Evolutionary conservation across 768 basidiomycete genomes (phyloP).

Genomic region (Podaxis sp.): DNA sequence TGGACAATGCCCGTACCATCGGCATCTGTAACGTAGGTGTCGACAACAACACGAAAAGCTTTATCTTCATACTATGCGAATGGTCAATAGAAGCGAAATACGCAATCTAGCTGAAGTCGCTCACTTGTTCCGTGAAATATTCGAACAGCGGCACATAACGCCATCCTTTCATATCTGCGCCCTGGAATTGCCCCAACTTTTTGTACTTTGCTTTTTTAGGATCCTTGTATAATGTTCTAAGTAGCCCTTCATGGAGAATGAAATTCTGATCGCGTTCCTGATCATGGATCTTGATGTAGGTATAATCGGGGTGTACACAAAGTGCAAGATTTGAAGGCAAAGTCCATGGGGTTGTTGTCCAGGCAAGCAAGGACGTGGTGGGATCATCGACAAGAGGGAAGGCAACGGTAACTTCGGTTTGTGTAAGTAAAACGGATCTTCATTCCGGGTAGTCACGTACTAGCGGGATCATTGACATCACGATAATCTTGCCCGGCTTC

Average conservation of each 20-base stretch:
- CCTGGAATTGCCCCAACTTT: conserved; percentile 84
- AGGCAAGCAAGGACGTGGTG: conserved; percentile 84
- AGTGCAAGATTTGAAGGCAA: conserved; percentile 93
- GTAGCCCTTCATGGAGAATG: conserved; percentile 86
- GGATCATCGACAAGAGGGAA: conserved; percentile 96
- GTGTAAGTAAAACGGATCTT: neutral
- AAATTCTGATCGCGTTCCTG: conserved; percentile 82
- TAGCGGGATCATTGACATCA: conserved; percentile 91
- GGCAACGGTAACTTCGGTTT: conserved; percentile 71
- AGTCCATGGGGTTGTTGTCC: conserved; percentile 99
- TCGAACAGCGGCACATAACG: conserved; percentile 93
- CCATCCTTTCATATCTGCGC: conserved; percentile 94
- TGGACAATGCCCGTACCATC: conserved; percentile 99
- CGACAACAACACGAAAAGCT: conserved; percentile 86
- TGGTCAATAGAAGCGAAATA: neutral
- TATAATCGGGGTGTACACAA: conserved; percentile 95
- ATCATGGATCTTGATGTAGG: conserved; percentile 96
- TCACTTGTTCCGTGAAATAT: conserved; percentile 92
- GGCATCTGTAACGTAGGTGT: conserved; percentile 89
- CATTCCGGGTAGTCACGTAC: conserved; percentile 37
- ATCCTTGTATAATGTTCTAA: conserved; percentile 91
- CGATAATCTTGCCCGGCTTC: conserved; percentile 92
- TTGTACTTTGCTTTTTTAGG: conserved; percentile 96
- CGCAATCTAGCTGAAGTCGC: neutral
- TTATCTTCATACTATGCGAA: conserved; percentile 78